These are phyloP conservation scores for Salix exigua DNA, from an alignment of 345 rosid genomes.

Conservation along the genomic window DNA sequence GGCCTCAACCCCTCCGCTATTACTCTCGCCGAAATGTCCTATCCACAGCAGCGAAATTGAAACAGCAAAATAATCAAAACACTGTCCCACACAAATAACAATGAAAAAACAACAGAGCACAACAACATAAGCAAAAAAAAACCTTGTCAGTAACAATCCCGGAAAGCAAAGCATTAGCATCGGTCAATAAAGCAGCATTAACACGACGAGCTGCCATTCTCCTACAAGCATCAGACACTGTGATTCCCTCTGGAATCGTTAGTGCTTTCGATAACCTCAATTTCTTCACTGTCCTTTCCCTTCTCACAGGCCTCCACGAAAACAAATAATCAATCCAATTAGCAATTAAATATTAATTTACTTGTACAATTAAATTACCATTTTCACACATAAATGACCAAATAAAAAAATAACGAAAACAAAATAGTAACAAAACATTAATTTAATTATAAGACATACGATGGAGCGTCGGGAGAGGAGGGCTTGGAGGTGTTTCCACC, in stretches of 20 bases:
- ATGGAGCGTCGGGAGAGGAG: slow-evolving; percentile 59
- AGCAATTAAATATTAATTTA: neutral
- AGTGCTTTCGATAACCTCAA: slow-evolving; percentile 87
- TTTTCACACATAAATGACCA: neutral
- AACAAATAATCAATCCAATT: neutral
- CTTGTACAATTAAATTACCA: neutral
- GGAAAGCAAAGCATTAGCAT: slow-evolving; percentile 81
- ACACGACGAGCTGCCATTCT: slow-evolving; percentile 96
- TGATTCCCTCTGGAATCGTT: slow-evolving; percentile 89
- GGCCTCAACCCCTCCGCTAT: slow-evolving; percentile 94
- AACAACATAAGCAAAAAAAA: neutral
- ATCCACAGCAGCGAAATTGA: slow-evolving; percentile 6
- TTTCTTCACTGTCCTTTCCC: slow-evolving; percentile 92
- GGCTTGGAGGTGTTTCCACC: slow-evolving; percentile 59
- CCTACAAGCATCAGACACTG: slow-evolving; percentile 81
- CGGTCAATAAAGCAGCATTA: slow-evolving; percentile 83
- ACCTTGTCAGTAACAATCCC: slow-evolving; percentile 95
- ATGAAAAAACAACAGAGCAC: neutral
- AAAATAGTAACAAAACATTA: neutral
- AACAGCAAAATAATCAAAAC: neutral
- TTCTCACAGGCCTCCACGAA: slow-evolving; percentile 31
- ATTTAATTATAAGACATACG: slow-evolving; percentile 16
- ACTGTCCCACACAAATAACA: neutral
- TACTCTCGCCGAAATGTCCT: slow-evolving; percentile 78
- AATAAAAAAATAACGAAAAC: neutral